phyloP scores from a whole-genome alignment of 164 flowering plant species.

The Protea cynaroides region DNA sequence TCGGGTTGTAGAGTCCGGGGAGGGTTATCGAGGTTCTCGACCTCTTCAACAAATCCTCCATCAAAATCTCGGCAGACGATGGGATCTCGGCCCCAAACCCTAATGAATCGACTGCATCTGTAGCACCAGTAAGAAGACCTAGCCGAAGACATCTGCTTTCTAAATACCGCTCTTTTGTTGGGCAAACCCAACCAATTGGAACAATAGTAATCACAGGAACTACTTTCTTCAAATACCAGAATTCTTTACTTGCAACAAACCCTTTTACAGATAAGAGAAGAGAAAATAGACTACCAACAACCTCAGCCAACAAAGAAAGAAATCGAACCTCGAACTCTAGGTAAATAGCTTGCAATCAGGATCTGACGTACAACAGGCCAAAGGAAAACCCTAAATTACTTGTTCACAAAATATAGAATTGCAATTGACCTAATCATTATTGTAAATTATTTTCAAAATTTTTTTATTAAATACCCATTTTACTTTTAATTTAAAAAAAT shows the following conservation, averaged over 20 bases:
- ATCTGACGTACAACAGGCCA: not conserved
- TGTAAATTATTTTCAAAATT: no score
- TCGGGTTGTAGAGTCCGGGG: conserved; percentile 15
- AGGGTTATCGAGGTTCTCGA: conserved; percentile 35
- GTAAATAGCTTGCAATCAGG: not conserved
- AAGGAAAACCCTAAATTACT: conserved; percentile 9
- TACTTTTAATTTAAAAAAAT: no score
- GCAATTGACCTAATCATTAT: no score
- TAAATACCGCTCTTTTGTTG: not conserved
- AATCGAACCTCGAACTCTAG: not conserved
- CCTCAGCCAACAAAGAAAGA: not conserved
- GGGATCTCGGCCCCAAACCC: conserved; percentile 23
- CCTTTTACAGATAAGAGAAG: not conserved
- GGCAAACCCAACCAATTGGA: not conserved
- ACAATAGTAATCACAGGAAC: not conserved
- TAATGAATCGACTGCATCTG: conserved; percentile 48
- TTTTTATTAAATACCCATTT: no score
- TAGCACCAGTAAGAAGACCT: conserved; percentile 67
- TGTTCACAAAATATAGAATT: no score
- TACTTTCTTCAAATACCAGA: not conserved
- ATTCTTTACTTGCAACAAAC: not conserved
- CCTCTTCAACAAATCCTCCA: conserved; percentile 62
- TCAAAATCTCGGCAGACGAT: conserved; percentile 60
- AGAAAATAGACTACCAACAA: no score
- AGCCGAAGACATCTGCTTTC: conserved; percentile 17